Conservation (phyloP, 345 rosid species). For the Garcia nutans region DNA sequence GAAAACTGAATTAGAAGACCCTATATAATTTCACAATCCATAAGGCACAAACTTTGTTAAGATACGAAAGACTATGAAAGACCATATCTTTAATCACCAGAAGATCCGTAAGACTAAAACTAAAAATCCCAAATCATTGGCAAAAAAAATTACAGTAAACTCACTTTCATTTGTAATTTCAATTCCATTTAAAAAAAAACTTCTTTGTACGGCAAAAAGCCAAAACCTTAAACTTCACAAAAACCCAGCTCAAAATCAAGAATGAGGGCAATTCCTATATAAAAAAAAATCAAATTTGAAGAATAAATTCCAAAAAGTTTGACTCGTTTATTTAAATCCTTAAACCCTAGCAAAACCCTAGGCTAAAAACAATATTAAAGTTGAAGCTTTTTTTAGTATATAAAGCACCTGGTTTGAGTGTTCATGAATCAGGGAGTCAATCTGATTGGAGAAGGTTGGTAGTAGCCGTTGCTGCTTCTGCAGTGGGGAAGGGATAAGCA, state of each 20-base stretch:
- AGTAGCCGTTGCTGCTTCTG: slow-evolving; percentile 28
- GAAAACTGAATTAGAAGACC: neutral
- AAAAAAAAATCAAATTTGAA: neutral
- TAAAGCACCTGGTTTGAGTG: slow-evolving; percentile 38
- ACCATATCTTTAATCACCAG: neutral
- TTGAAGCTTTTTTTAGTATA: neutral
- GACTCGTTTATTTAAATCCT: slow-evolving; percentile 7
- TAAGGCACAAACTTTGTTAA: neutral
- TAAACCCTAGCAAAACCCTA: slow-evolving; percentile 54
- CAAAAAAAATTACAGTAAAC: too few species aligned
- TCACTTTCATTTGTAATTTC: neutral
- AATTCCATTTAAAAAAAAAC: neutral
- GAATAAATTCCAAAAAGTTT: neutral
- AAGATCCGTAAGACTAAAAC: neutral
- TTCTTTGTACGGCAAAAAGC: neutral
- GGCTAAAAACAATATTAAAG: neutral
- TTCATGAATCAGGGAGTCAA: slow-evolving; percentile 37
- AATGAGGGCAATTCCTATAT: neutral
- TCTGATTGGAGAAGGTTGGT: slow-evolving; percentile 35
- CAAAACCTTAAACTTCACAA: neutral
- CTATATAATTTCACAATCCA: neutral
- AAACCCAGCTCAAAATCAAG: neutral
- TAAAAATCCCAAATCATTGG: neutral
- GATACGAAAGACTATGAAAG: neutral
- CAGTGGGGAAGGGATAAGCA: slow-evolving; percentile 31